These are phyloP conservation scores for Hericium coralloides DNA, from an alignment of 768 basidiomycete species.

Conservation along the genomic window DNA sequence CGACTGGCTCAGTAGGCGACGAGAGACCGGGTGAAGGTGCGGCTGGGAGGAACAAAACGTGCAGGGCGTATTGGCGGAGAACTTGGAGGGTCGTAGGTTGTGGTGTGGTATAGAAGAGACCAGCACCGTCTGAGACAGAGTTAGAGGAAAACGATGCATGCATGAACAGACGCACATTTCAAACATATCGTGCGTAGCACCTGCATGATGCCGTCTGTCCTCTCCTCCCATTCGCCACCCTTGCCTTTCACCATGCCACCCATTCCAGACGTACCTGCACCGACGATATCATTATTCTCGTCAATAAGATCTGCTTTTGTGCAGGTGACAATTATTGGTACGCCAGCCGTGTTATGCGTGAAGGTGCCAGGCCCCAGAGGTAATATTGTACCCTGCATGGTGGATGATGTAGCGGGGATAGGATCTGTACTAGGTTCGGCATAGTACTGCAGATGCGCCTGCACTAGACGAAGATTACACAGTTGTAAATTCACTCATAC, in stretches of 20 bases:
- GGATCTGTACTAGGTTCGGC: constrained; percentile 68
- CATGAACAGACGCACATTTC: constrained; percentile 55
- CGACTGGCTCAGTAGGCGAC: constrained; percentile 26
- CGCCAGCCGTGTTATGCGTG: constrained; percentile 77
- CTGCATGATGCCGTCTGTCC: constrained; percentile 93
- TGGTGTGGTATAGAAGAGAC: constrained; percentile 84
- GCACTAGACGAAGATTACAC: constrained; percentile 41
- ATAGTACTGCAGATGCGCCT: constrained; percentile 86
- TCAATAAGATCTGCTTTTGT: constrained; percentile 93
- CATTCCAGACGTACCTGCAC: constrained; percentile 70
- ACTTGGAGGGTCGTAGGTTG: constrained; percentile 66
- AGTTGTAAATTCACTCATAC: not conserved
- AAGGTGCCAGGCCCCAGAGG: constrained; percentile 82
- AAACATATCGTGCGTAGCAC: constrained; percentile 87
- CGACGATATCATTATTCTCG: constrained; percentile 61
- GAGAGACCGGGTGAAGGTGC: constrained; percentile 38
- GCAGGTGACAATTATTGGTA: constrained; percentile 84
- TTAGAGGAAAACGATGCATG: not conserved
- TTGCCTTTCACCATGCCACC: constrained; percentile 89
- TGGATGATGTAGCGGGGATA: constrained; percentile 50
- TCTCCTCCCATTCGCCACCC: constrained; percentile 90
- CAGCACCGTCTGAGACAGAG: constrained; percentile 66
- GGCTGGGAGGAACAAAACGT: constrained; percentile 70
- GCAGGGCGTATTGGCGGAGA: constrained; percentile 77
- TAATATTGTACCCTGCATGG: constrained; percentile 55